Conservation (phyloP, 805 yeast genomes). For the Teunomyces tritomae region DNA sequence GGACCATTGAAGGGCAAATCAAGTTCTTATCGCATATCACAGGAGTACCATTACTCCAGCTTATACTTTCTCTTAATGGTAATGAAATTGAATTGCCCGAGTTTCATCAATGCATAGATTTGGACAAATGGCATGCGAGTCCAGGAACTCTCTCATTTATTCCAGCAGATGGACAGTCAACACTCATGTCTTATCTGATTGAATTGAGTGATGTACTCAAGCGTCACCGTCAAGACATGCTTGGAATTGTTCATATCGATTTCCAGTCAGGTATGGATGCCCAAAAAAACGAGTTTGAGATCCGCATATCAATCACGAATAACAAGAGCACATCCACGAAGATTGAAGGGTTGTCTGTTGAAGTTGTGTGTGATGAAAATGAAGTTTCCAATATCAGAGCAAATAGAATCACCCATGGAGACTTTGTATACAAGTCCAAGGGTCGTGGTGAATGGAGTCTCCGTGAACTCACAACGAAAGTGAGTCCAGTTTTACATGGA, state of each 20-base stretch:
- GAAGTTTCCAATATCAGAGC: slow-evolving; percentile 45
- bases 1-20: slow-evolving; percentile 61
- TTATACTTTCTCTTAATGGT: slow-evolving; percentile 47
- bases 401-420: slow-evolving; percentile 72
- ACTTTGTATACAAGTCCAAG: slow-evolving; percentile 53
- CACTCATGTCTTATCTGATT: slow-evolving; percentile 60
- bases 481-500: slow-evolving; percentile 67
- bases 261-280: slow-evolving; percentile 53
- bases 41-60: slow-evolving; percentile 70
- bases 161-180: slow-evolving; percentile 84
- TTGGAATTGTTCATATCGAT: slow-evolving; percentile 59
- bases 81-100: slow-evolving; percentile 55
- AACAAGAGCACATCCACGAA: slow-evolving; percentile 25
- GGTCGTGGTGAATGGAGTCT: slow-evolving; percentile 69
- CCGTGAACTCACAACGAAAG: slow-evolving; percentile 55
- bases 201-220: slow-evolving; percentile 39
- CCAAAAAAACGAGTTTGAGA: slow-evolving; percentile 59
- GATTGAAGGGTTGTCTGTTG: slow-evolving; percentile 31
- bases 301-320: slow-evolving; percentile 45
- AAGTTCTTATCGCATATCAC: slow-evolving; percentile 67
- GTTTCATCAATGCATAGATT: slow-evolving; percentile 68
- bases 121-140: slow-evolving; percentile 46
- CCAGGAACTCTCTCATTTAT: slow-evolving; percentile 60
- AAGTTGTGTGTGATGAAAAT: slow-evolving; percentile 18
- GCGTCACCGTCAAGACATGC: slow-evolving; percentile 20